Base-by-base conservation (phyloP, 352 stramenopile species). In the Pythium apleroticum region DNA sequence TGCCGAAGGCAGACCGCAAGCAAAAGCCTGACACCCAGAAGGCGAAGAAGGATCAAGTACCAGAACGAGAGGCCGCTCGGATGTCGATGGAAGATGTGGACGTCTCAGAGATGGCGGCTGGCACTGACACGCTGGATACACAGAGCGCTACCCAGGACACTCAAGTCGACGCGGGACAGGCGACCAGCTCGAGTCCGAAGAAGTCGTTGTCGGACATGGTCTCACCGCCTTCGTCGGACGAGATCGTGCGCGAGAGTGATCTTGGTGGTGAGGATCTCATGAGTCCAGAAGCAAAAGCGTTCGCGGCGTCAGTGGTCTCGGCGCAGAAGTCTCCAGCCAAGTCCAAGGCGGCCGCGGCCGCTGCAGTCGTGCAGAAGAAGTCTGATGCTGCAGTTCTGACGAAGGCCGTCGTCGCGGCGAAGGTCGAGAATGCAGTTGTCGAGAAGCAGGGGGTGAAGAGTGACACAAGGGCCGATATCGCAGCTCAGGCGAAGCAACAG, bases 241-340 rank as follows among this genome's bases (percentile, higher is more conserved):
- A 90, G 52, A 88, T 91, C 49, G 80, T 91, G 11, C 76, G 78
- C 30, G 82, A 91, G 50, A 91, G 82, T 39, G 71, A 60, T 52
- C 15, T 49, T 20, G 63, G 57, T 6, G 31, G 65, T 14, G 55
- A 69, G 2, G 71, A 73, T 19, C 63, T 73, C 30, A 39, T 57
- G 19, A 73, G 69, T 14, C 73, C 73, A 30, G 69, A 64, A 19
- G 52, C 61, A 10, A 72, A 70, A 15, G 56, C 57, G 33, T 39
- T 30, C 12, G 30, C 20, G 4, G 46, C 33, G 27, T 55, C 63
- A 28, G 31, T 41, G 17, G 19, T 35, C 5, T 57, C n/a, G 20
- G 8, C 25, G 22, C 30, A 35, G 25, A 66, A 75, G 22, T 46
- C 63, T 30, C 60, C 57, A 22, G 24, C 15, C 52, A 57, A 60